Percentiles rank a stretch among this genome's conserved stretches.
Evolutionary conservation across 352 stramenopile genomes (phyloP).

Genomic region (Blastocystis sp.): DNA sequence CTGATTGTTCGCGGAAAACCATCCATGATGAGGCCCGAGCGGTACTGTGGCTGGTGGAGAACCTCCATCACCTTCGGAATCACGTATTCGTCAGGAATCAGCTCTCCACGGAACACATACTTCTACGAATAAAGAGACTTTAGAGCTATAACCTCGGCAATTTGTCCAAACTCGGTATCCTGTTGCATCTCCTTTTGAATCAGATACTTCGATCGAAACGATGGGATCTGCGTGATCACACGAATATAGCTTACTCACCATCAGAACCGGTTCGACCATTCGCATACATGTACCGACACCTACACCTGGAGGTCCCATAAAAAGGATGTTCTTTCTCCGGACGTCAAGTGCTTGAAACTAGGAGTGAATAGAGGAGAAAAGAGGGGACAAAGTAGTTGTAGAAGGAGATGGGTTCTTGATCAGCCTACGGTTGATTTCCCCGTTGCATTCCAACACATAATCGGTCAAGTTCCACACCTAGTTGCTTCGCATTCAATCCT

Average conservation of each 20-base stretch:
- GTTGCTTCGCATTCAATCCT: not conserved
- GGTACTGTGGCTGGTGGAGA: constrained; percentile 10
- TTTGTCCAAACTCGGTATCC: not conserved
- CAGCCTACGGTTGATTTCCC: not conserved
- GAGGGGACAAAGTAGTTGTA: not conserved
- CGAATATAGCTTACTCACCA: not conserved
- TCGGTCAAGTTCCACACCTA: not conserved
- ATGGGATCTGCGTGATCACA: not conserved
- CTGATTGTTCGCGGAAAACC: constrained; percentile 2
- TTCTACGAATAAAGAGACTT: not conserved
- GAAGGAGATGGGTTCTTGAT: constrained; percentile 2
- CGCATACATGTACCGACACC: constrained; percentile 7
- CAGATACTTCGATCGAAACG: not conserved
- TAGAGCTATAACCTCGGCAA: not conserved
- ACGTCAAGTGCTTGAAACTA: constrained; percentile 21
- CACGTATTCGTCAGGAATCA: not conserved
- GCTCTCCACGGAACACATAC: constrained; percentile 16
- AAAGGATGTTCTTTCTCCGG: constrained; percentile 10
- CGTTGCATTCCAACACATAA: not conserved
- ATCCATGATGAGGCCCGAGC: constrained; percentile 10
- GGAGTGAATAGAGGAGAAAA: not conserved
- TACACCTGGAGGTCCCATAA: not conserved
- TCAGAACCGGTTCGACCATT: not conserved
- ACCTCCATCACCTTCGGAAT: constrained; percentile 16
- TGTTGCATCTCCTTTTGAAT: constrained; percentile 48